Evolutionary conservation across 1,139 yeast genomes (phyloP).

Genomic region (Geotrichum cucujoidarum): DNA sequence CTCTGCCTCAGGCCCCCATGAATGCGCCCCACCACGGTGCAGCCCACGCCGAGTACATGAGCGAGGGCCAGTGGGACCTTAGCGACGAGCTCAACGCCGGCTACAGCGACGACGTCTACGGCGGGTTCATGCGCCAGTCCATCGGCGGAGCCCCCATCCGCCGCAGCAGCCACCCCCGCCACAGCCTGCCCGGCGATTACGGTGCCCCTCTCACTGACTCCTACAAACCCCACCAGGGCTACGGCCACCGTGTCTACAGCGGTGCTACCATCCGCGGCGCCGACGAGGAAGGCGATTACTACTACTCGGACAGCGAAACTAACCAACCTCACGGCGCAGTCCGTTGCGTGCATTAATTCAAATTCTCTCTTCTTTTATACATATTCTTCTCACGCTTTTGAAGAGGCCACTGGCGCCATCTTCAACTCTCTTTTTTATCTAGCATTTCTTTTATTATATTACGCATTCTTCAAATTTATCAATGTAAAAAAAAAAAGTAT

Average conservation of each 20-base stretch:
- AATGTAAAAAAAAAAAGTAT: background rate
- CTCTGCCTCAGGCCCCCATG: slow-evolving; percentile 13
- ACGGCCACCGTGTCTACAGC: background rate
- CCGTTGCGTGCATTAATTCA: slow-evolving; percentile 6
- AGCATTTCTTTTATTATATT: background rate
- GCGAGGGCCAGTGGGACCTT: slow-evolving; percentile 33
- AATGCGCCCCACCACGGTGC: background rate
- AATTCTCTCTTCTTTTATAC: too few relatives aligned
- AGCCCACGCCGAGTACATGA: slow-evolving; percentile 15
- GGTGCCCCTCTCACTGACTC: background rate
- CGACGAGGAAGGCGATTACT: slow-evolving; percentile 2
- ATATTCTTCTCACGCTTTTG: too few relatives aligned
- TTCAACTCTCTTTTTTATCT: too few relatives aligned
- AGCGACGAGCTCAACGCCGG: slow-evolving; percentile 35
- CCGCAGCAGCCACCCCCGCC: slow-evolving; percentile 1
- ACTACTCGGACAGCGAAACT: background rate
- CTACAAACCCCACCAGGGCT: background rate
- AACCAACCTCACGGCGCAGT: background rate
- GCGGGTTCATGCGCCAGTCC: slow-evolving; percentile 11
- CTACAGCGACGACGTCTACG: slow-evolving; percentile 30
- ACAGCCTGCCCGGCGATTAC: slow-evolving; percentile 1
- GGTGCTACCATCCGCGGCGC: slow-evolving; percentile 1
- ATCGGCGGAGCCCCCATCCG: background rate
- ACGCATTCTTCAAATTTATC: too few relatives aligned
- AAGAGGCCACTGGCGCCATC: too few relatives aligned